Base-by-base conservation (phyloP, 2,329 filamentous ascomycete species). In the Claviceps digitariae region DNA sequence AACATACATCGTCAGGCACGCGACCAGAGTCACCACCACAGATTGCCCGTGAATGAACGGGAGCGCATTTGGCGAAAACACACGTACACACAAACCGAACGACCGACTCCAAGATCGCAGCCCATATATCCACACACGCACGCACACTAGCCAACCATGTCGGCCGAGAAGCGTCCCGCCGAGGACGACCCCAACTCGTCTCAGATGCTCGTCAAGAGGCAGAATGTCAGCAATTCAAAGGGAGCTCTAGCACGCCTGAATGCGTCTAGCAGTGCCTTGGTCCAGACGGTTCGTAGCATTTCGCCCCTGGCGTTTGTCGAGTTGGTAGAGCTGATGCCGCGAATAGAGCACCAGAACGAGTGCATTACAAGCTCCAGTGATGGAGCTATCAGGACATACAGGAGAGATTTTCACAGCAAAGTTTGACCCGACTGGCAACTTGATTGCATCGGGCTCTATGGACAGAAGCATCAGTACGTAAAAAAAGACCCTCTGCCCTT, bases 371-470 rank as follows among this genome's bases (percentile, higher is more conserved):
- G 87, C 91, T 54, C 90, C 91, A 1, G 85, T 96, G 46, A 96
- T 97, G 90, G 89, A 97, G 70, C 75, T 98, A 53, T 85, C 84
- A 50, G 90, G 88, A 64, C 80, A 81, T 65, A 73, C 74, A n/a
- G 90, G 88, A 21, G 93, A 98, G 72, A 81, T 98, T 48, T 97
- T 97, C 65, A 78, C 88, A 25, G 86, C 88, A 49, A 85, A 87
- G 64, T 98, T 98, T 65, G 89, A 96, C 65, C 86, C 88, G 2
- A 86, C 86, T 2, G 91, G 90, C 45, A 85, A 90, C 57, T 77
- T 89, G 58, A 93, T 97, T 61, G 93, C 93, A 44, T 97, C 93
- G 1, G 91, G 89, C 9, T 93, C 89, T 13, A 95, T 96, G 87
- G 93, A 98, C 66, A 81, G 90, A 62, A 87, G 83, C 55, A 93